phyloP scores from a whole-genome alignment of 2,329 filamentous ascomycete genomes.

The Bipolaris sorokiniana region DNA sequence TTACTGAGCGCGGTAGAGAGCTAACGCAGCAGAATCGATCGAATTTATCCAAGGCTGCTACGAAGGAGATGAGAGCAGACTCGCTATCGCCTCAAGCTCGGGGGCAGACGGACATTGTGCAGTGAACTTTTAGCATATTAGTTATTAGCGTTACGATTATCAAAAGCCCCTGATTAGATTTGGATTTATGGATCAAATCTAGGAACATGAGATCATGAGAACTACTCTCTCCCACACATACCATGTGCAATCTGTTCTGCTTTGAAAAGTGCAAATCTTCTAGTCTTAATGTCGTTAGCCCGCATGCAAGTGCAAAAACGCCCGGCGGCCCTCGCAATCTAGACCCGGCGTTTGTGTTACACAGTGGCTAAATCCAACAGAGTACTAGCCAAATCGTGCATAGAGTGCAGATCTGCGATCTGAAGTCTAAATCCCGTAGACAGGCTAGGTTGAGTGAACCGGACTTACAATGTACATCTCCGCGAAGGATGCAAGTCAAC shows the following conservation, averaged over 20 bases:
- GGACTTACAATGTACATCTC: constrained; percentile 4
- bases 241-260: too few relatives aligned
- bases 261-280: too few relatives aligned
- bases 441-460: neutral
- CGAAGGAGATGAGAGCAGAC: constrained; percentile 7
- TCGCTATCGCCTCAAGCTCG: constrained; percentile 10
- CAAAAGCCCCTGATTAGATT: too few relatives aligned
- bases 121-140: neutral
- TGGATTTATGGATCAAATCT: too few relatives aligned
- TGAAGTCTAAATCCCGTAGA: neutral
- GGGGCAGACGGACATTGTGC: constrained; percentile 1
- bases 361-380: too few relatives aligned
- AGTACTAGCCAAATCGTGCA: neutral
- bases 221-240: too few relatives aligned
- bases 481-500: neutral
- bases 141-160: too few relatives aligned
- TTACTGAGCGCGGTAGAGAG: constrained; percentile 9
- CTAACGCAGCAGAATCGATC: constrained; percentile 13
- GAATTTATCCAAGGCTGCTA: constrained; percentile 1
- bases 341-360: too few relatives aligned
- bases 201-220: too few relatives aligned
- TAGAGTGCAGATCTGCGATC: neutral
- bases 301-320: too few relatives aligned
- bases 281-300: too few relatives aligned
- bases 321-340: too few relatives aligned